phyloP scores from a whole-genome alignment of 2,329 filamentous ascomycete genomes.

The Aspergillus quadricinctus region DNA sequence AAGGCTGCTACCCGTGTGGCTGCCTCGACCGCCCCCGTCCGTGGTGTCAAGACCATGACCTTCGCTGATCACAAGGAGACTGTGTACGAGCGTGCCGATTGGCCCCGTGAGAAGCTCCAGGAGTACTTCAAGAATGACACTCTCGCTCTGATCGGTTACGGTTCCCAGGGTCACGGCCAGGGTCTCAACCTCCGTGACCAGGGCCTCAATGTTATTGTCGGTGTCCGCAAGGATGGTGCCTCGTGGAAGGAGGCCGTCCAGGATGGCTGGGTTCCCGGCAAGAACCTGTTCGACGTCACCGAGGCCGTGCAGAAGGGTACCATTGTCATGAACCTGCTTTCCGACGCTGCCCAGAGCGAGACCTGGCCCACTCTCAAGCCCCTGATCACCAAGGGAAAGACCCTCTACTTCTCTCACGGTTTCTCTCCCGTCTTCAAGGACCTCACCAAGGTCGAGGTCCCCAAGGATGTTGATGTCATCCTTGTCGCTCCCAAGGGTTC shows the following conservation, averaged over 20 bases:
- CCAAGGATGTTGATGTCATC: conserved; percentile 95
- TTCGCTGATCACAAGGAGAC: conserved; percentile 94
- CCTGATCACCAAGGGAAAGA: conserved; percentile 98
- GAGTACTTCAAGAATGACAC: conserved; percentile 99
- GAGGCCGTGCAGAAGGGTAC: conserved; percentile 91
- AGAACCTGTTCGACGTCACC: conserved; percentile 98
- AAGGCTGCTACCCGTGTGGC: conserved; percentile 42
- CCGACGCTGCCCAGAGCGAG: conserved; percentile 95
- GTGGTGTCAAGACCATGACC: conserved; percentile 98
- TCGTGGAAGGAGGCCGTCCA: conserved; percentile 97
- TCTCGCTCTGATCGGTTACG: conserved; percentile 97
- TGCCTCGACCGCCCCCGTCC: conserved; percentile 44
- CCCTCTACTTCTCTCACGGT: conserved; percentile 99
- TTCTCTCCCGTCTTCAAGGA: conserved; percentile 99
- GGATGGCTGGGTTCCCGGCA: conserved; percentile 97
- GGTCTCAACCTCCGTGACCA: conserved; percentile 99
- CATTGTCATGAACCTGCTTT: conserved; percentile 98
- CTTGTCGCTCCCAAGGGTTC: conserved; percentile 99
- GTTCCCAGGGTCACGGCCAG: conserved; percentile 96
- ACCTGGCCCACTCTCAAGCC: conserved; percentile 99
- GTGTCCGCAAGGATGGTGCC: conserved; percentile 95
- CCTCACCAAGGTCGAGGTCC: conserved; percentile 97
- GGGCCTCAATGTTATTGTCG: conserved; percentile 97
- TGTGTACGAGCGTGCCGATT: conserved; percentile 97
- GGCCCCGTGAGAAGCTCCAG: conserved; percentile 98